A percentile compares a stretch with the other conserved stretches of the same genome.
Evolutionary conservation across 2,329 filamentous ascomycete species (phyloP).

Genomic region (Purpureocillium lavendulum): DNA sequence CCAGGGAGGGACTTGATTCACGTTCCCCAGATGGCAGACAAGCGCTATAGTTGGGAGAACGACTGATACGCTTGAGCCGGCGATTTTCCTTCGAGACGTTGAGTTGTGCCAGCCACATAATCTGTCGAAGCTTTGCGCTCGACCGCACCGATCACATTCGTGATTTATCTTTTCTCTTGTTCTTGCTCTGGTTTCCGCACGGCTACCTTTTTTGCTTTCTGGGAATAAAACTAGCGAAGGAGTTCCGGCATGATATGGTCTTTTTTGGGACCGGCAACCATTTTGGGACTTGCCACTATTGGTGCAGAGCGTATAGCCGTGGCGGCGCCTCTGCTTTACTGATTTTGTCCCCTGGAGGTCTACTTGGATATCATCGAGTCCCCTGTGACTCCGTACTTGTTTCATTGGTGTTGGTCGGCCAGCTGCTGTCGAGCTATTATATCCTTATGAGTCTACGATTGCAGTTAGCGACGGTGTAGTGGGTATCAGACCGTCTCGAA

Average conservation of each 20-base stretch:
- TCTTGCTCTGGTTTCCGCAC: conserved; percentile 4
- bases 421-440: neutral
- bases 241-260: conserved; percentile 8
- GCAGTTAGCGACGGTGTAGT: no score
- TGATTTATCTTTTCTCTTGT: neutral
- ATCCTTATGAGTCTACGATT: neutral
- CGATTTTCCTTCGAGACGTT: neutral
- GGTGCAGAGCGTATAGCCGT: no score
- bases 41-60: conserved; percentile 44
- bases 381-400: no score
- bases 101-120: neutral
- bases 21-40: conserved; percentile 40
- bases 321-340: no score
- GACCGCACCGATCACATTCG: no score
- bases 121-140: neutral
- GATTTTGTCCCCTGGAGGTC: no score
- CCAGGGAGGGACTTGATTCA: conserved; percentile 37
- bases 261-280: no score
- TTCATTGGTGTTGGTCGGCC: neutral
- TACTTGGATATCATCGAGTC: no score
- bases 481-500: no score
- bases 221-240: conserved; percentile 9
- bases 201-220: conserved; percentile 4
- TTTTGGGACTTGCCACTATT: no score
- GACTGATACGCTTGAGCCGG: conserved; percentile 10